Percentiles rank a stretch among this genome's conserved stretches.
These are phyloP conservation scores for Phytophthora fragariaefolia DNA, from an alignment of 352 stramenopile genomes.

Conservation along the genomic window DNA sequence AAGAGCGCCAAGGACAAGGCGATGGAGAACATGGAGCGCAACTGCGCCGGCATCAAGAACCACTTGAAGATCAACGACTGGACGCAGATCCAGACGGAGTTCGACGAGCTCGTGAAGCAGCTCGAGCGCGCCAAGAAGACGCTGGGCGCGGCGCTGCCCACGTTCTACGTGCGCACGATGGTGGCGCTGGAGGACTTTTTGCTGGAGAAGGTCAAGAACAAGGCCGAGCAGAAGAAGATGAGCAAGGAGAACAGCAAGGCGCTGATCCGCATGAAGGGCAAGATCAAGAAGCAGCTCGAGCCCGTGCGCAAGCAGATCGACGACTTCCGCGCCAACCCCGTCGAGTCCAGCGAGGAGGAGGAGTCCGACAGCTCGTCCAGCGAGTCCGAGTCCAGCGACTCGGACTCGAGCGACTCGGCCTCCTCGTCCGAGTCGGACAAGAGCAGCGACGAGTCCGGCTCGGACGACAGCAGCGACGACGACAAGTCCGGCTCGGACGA, in stretches of 20 bases:
- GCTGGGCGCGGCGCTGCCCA: slow-evolving; percentile 77
- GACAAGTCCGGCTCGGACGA: slow-evolving; percentile 44
- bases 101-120: slow-evolving; percentile 94
- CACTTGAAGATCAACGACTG: slow-evolving; percentile 97
- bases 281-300: slow-evolving; percentile 97
- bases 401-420: slow-evolving; percentile 17
- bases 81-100: slow-evolving; percentile 95
- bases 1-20: slow-evolving; percentile 95
- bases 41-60: slow-evolving; percentile 82
- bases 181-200: slow-evolving; percentile 95
- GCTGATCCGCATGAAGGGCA: slow-evolving; percentile 98
- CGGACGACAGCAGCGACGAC: slow-evolving; percentile 15
- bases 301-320: slow-evolving; percentile 89
- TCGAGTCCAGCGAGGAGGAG: slow-evolving; percentile 78
- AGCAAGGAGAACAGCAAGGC: slow-evolving; percentile 96
- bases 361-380: slow-evolving; percentile 44
- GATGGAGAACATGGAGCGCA: slow-evolving; percentile 73
- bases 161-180: slow-evolving; percentile 94
- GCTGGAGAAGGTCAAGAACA: slow-evolving; percentile 93
- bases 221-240: slow-evolving; percentile 97
- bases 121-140: slow-evolving; percentile 91
- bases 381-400: slow-evolving; percentile 23
- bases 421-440: slow-evolving; percentile 28
- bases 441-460: slow-evolving; percentile 30
- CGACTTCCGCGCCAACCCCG: slow-evolving; percentile 92